phyloP scores from a whole-genome alignment of 1,284 basidiomycete genomes.

The Bjerkandera adusta region DNA sequence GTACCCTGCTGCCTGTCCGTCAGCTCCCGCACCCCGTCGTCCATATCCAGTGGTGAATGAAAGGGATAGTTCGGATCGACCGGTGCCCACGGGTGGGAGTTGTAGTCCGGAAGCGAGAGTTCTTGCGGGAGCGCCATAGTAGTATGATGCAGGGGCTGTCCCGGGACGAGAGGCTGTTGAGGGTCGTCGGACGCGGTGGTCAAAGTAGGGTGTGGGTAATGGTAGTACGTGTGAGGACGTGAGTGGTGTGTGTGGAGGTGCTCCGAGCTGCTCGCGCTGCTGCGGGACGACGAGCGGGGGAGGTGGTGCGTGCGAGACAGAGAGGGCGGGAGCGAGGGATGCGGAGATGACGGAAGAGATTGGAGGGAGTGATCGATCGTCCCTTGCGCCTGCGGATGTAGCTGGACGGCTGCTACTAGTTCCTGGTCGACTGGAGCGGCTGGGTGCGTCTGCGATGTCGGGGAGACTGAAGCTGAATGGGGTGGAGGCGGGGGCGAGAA shows the following conservation, averaged over 20 bases:
- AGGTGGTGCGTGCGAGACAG: slow-evolving; percentile 31
- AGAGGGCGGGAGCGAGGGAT: slow-evolving; percentile 48
- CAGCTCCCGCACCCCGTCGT: slow-evolving; percentile 31
- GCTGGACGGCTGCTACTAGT: slow-evolving; percentile 46
- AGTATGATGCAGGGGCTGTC: slow-evolving; percentile 60
- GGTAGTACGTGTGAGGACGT: slow-evolving; percentile 47
- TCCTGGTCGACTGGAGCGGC: slow-evolving; percentile 39
- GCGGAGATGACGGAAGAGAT: slow-evolving; percentile 72
- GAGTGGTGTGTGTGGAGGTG: slow-evolving; percentile 27
- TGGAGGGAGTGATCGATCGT: slow-evolving; percentile 61
- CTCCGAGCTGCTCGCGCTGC: slow-evolving; percentile 23
- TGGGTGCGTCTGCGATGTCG: slow-evolving; percentile 32
- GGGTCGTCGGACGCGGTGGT: slow-evolving; percentile 35
- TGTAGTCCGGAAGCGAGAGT: slow-evolving; percentile 40
- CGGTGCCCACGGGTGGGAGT: slow-evolving; percentile 38
- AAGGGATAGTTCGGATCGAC: slow-evolving; percentile 43
- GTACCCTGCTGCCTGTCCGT: too few species aligned
- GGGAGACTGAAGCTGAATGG: slow-evolving; percentile 47
- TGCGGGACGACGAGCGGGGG: slow-evolving; percentile 28
- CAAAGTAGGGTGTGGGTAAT: slow-evolving; percentile 34
- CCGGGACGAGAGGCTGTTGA: slow-evolving; percentile 53
- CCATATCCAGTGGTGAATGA: slow-evolving; percentile 37
- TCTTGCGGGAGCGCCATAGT: slow-evolving; percentile 40
- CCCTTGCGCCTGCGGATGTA: slow-evolving; percentile 30
- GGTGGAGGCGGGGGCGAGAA: slow-evolving; percentile 56